Evolutionary conservation across 305 asterid genomes (phyloP).

Genomic region (Fraxinus albicans): DNA sequence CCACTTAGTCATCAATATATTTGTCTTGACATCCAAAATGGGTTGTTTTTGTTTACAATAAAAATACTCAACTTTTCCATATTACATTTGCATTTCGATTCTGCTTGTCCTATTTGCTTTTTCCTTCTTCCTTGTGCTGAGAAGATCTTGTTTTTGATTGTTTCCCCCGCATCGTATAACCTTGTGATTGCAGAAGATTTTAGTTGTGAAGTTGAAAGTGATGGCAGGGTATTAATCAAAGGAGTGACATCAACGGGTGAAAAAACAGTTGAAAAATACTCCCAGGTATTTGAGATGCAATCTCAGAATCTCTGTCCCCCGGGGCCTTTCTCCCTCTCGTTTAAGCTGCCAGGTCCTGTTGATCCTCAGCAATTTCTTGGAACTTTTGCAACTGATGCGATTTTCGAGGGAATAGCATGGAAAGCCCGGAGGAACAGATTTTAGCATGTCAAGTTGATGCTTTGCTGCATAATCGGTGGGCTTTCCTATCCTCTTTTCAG

Average conservation of each 20-base stretch:
- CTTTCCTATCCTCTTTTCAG: neutral
- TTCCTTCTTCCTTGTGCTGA: neutral
- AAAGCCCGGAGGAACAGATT: slow-evolving; percentile 28
- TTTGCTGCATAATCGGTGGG: neutral
- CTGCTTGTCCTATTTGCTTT: neutral
- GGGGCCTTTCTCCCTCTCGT: slow-evolving; percentile 67
- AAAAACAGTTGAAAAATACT: slow-evolving; percentile 39
- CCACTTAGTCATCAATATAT: neutral
- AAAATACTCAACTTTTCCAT: neutral
- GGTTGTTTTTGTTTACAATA: neutral
- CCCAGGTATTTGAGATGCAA: slow-evolving; percentile 66
- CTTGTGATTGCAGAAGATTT: slow-evolving; percentile 54
- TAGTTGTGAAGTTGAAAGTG: slow-evolving; percentile 71
- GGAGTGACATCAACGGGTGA: slow-evolving; percentile 70
- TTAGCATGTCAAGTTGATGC: neutral
- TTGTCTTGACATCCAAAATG: neutral
- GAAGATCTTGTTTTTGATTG: neutral
- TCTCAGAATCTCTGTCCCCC: slow-evolving; percentile 75
- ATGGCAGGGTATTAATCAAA: slow-evolving; percentile 62
- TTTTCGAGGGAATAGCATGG: slow-evolving; percentile 70
- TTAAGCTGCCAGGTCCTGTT: slow-evolving; percentile 79
- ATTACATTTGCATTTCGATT: neutral
- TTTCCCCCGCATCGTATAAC: neutral
- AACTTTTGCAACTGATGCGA: slow-evolving; percentile 71
- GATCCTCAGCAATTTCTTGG: slow-evolving; percentile 70